A percentile compares a stretch with the other conserved stretches of the same genome.
phyloP scores from a whole-genome alignment of 345 rosid genomes.

The Lumnitzera littorea region DNA sequence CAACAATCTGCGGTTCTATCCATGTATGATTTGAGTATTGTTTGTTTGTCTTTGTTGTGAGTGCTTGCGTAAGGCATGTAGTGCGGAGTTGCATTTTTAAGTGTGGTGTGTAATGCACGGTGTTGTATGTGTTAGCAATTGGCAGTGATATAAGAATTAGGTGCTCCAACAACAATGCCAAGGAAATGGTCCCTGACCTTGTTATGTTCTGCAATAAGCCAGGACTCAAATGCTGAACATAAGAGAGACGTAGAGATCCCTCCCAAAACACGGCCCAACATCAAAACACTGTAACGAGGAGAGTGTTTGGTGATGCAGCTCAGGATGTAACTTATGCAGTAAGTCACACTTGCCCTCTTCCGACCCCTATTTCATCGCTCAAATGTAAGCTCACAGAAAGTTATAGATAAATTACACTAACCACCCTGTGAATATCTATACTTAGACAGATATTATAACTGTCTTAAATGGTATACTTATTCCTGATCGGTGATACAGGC shows the following conservation, averaged over 20 bases:
- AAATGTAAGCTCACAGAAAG: not conserved
- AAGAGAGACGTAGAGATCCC: constrained; percentile 93
- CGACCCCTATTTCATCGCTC: constrained; percentile 59
- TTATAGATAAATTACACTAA: too few relatives aligned
- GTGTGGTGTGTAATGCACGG: too few relatives aligned
- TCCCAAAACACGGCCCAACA: constrained; percentile 92
- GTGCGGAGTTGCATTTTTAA: too few relatives aligned
- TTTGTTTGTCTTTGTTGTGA: too few relatives aligned
- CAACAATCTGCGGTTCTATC: too few relatives aligned
- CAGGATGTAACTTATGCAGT: constrained; percentile 74
- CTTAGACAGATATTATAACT: too few relatives aligned
- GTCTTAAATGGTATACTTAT: too few relatives aligned
- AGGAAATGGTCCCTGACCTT: constrained; percentile 47
- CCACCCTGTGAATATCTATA: too few relatives aligned
- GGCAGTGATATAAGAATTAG: not conserved
- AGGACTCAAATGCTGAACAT: constrained; percentile 86
- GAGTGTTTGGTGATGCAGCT: constrained; percentile 95
- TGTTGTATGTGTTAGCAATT: too few relatives aligned
- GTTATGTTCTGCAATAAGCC: constrained; percentile 97
- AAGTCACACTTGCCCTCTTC: constrained; percentile 81
- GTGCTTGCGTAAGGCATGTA: too few relatives aligned
- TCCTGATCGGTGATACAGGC: too few relatives aligned
- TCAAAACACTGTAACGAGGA: constrained; percentile 80
- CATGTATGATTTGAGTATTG: too few relatives aligned
- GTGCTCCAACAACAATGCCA: not conserved